Evolutionary conservation across 805 yeast genomes (phyloP).

Genomic region (Wickerhamomyces chaumierensis): DNA sequence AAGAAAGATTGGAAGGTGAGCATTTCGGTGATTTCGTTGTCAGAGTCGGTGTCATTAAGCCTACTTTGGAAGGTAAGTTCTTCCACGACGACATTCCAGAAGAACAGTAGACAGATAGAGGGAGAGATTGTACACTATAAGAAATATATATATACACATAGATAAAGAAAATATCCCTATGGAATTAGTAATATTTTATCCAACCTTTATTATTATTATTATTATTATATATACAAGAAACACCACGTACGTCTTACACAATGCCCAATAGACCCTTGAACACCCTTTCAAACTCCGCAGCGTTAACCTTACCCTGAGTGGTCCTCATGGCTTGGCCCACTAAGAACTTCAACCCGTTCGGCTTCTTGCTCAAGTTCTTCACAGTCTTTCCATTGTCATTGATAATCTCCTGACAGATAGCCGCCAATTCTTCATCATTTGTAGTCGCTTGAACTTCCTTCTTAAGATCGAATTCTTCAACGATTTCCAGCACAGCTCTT

Average conservation of each 20-base stretch:
- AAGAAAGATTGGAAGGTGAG: slow-evolving; percentile 84
- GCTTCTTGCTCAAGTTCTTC: slow-evolving; percentile 40
- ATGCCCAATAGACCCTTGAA: slow-evolving; percentile 19
- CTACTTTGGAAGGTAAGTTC: slow-evolving; percentile 80
- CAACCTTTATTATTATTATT: no score
- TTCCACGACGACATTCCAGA: slow-evolving; percentile 93
- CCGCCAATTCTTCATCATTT: slow-evolving; percentile 13
- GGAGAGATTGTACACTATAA: no score
- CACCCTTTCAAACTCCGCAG: slow-evolving; percentile 22
- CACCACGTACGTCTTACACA: background rate
- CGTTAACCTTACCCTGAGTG: slow-evolving; percentile 48
- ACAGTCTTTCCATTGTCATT: slow-evolving; percentile 40
- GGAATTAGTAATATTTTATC: no score
- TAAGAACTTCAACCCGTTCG: slow-evolving; percentile 58
- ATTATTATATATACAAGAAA: no score
- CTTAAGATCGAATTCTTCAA: slow-evolving; percentile 42
- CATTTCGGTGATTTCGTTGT: slow-evolving; percentile 92
- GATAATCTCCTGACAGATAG: slow-evolving; percentile 27
- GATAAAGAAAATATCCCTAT: no score
- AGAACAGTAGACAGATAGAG: slow-evolving; percentile 11
- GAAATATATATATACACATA: no score
- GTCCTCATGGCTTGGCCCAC: slow-evolving; percentile 79
- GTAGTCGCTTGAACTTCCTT: slow-evolving; percentile 13
- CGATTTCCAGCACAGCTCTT: slow-evolving; percentile 28
- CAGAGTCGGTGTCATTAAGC: slow-evolving; percentile 78